These are phyloP conservation scores for Novymonas esmeraldas DNA, from an alignment of 208 protist species.

Conservation along the genomic window DNA sequence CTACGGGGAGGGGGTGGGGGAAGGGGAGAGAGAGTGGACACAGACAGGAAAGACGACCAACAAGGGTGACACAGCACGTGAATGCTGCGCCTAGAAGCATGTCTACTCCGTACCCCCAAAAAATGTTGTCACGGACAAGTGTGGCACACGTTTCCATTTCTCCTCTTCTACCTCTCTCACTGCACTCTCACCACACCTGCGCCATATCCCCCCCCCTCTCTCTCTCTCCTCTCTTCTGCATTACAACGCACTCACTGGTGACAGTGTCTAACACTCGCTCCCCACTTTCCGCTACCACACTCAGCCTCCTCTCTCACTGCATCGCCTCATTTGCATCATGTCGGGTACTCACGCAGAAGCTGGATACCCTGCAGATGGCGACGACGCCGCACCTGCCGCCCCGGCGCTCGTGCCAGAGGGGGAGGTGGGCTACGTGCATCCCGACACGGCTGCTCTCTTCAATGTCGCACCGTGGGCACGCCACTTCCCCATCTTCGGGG, in stretches of 20 bases:
- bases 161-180: too few relatives aligned
- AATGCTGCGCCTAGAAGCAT: too few relatives aligned
- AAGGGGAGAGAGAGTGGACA: too few relatives aligned
- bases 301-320: neutral
- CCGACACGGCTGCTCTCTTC: slow-evolving; percentile 29
- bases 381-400: neutral
- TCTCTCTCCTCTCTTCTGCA: neutral
- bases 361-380: neutral
- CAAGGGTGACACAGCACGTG: neutral
- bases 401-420: neutral
- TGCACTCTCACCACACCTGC: neutral
- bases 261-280: neutral
- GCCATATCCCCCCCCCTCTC: neutral
- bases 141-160: too few relatives aligned
- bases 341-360: neutral
- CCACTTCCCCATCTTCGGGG: slow-evolving; percentile 28
- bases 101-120: too few relatives aligned
- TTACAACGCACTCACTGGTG: neutral
- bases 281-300: neutral
- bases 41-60: neutral
- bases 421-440: slow-evolving; percentile 27
- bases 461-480: slow-evolving; percentile 9
- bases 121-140: too few relatives aligned
- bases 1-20: too few relatives aligned
- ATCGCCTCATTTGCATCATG: neutral